These are phyloP conservation scores for Nitzschia sp. DNA, from an alignment of 108 stramenopile genomes.

Conservation along the genomic window DNA sequence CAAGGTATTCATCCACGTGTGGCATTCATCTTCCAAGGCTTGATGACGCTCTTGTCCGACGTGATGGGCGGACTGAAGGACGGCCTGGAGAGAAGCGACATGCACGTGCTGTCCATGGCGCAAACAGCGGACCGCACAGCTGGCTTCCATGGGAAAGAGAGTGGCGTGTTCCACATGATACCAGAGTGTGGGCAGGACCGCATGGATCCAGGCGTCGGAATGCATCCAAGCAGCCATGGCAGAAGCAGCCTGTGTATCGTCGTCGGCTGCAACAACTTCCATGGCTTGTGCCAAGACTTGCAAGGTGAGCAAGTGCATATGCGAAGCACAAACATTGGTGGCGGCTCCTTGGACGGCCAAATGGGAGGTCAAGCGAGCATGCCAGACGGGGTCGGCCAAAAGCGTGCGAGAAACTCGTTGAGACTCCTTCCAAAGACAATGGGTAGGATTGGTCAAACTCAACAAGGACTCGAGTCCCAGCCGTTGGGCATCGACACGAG, in stretches of 20 bases:
- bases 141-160: conserved; percentile 15
- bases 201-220: too few relatives aligned
- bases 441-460: conserved; percentile 12
- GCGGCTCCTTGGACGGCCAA: too few relatives aligned
- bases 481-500: conserved; percentile 15
- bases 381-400: conserved; percentile 2
- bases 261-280: too few relatives aligned
- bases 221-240: too few relatives aligned
- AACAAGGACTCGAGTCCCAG: conserved; percentile 22
- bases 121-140: conserved; percentile 6
- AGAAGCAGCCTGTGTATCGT: too few relatives aligned
- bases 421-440: conserved; percentile 4
- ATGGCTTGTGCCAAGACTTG: too few relatives aligned
- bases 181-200: too few relatives aligned
- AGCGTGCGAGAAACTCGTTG: conserved; percentile 1
- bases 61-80: not conserved
- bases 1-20: not conserved
- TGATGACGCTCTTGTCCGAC: conserved; percentile 13
- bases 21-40: conserved; percentile 10
- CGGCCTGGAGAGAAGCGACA: not conserved
- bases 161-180: not conserved
- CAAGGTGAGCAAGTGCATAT: too few relatives aligned
- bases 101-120: conserved; percentile 11
- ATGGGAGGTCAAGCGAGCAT: conserved; percentile 1
- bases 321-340: too few relatives aligned